Evolutionary conservation across 2,329 filamentous ascomycete genomes (phyloP).

Genomic region (Hymenoscyphus infarciens): DNA sequence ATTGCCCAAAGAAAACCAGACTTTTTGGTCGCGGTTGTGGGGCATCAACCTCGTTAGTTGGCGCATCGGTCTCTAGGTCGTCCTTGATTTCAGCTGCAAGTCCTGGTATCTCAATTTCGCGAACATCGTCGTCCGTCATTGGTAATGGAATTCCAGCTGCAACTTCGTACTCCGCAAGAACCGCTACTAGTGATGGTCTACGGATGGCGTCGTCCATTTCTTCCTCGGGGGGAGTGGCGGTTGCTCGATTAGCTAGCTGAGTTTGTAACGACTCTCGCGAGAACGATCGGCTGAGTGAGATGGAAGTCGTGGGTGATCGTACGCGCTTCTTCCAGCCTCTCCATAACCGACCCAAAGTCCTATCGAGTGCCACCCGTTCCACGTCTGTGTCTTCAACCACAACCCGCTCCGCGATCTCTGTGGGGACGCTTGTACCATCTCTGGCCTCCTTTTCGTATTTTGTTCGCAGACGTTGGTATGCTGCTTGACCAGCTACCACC

Average conservation of each 20-base stretch:
- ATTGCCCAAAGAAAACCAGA: conserved; percentile 40
- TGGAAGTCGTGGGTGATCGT: conserved; percentile 52
- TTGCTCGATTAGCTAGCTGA: conserved; percentile 34
- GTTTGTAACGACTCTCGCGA: conserved; percentile 46
- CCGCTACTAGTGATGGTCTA: conserved; percentile 22
- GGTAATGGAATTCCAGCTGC: conserved; percentile 67
- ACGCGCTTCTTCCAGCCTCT: conserved; percentile 90
- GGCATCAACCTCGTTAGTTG: conserved; percentile 38
- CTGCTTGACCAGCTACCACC: conserved; percentile 80
- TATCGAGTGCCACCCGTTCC: conserved; percentile 86
- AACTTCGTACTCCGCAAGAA: conserved; percentile 28
- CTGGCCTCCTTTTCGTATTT: conserved; percentile 58
- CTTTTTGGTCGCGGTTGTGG: conserved; percentile 39
- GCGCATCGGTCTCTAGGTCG: conserved; percentile 56
- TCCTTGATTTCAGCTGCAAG: conserved; percentile 51
- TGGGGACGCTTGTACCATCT: conserved; percentile 44
- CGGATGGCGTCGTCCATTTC: conserved; percentile 27
- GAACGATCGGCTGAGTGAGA: conserved; percentile 45
- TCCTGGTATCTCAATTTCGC: conserved; percentile 77
- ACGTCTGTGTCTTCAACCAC: conserved; percentile 89
- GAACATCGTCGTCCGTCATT: conserved; percentile 61
- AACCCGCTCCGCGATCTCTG: conserved; percentile 59
- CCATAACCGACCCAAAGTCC: conserved; percentile 86
- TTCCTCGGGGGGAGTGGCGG: conserved; percentile 39
- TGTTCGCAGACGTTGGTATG: conserved; percentile 63